Percentiles rank a stretch among this genome's conserved stretches.
Evolutionary conservation across 2,329 filamentous ascomycete genomes (phyloP).

Genomic region (Pyrenophora seminiperda): DNA sequence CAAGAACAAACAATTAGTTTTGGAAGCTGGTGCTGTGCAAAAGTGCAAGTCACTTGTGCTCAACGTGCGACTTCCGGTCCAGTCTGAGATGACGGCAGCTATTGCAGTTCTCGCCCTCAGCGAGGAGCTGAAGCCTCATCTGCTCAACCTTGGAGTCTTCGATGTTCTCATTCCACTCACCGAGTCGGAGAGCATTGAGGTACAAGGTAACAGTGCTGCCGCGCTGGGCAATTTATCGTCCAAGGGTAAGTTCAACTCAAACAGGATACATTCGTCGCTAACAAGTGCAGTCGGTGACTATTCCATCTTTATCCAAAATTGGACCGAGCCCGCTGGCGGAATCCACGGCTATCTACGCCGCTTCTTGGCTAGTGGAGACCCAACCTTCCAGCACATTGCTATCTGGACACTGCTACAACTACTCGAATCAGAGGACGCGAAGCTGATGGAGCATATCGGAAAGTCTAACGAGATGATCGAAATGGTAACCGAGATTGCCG

Average conservation of each 20-base stretch:
- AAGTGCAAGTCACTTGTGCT: constrained; percentile 98
- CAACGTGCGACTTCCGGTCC: constrained; percentile 89
- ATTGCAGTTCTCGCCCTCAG: constrained; percentile 95
- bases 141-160: constrained; percentile 91
- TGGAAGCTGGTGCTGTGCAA: constrained; percentile 94
- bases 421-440: constrained; percentile 91
- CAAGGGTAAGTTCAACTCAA: constrained; percentile 68
- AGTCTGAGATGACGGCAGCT: constrained; percentile 99
- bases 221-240: constrained; percentile 94
- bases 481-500: constrained; percentile 89
- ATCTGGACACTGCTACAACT: constrained; percentile 97
- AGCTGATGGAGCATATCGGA: constrained; percentile 84
- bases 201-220: constrained; percentile 96
- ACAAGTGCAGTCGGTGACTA: constrained; percentile 81
- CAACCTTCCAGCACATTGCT: constrained; percentile 98
- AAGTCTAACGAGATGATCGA: constrained; percentile 89
- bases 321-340: constrained; percentile 88
- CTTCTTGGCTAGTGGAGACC: constrained; percentile 91
- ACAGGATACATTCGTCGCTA: constrained; percentile 28
- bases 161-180: constrained; percentile 95
- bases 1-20: constrained; percentile 94
- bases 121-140: constrained; percentile 90
- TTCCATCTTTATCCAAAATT: constrained; percentile 92
- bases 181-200: constrained; percentile 93
- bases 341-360: constrained; percentile 94